Evolutionary conservation across 2,329 filamentous ascomycete species (phyloP).

Genomic region (Endoconidiophora laricicola): DNA sequence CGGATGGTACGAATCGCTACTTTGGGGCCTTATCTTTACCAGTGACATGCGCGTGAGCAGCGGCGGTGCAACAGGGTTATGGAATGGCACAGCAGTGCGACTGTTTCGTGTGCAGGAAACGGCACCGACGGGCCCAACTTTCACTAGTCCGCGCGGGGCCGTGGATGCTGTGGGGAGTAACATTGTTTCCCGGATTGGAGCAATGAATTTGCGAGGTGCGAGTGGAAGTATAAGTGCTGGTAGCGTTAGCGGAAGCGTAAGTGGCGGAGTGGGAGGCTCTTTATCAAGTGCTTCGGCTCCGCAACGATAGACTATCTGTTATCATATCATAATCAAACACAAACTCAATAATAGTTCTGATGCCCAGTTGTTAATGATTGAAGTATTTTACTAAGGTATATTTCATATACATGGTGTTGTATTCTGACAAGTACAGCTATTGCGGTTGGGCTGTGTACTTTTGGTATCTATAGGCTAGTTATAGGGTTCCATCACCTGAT

Average conservation of each 20-base stretch:
- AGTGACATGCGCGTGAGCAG: conserved; percentile 77
- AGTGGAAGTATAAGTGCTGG: conserved; percentile 8
- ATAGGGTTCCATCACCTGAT: too few species aligned
- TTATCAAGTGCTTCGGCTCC: not conserved
- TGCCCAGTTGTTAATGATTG: too few species aligned
- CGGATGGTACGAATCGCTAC: conserved; percentile 87
- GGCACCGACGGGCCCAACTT: conserved; percentile 58
- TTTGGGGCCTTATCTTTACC: conserved; percentile 88
- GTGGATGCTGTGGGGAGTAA: conserved; percentile 88
- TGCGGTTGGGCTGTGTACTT: too few species aligned
- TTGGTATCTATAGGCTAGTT: too few species aligned
- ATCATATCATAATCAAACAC: too few species aligned
- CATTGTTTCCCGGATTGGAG: conserved; percentile 71
- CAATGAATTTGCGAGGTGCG: conserved; percentile 50
- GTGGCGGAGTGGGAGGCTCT: not conserved
- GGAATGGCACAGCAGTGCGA: conserved; percentile 79
- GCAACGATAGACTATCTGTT: too few species aligned
- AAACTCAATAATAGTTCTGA: too few species aligned
- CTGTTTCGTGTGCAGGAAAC: conserved; percentile 83
- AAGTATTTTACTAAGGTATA: too few species aligned
- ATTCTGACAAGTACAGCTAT: too few species aligned
- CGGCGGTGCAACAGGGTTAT: conserved; percentile 57
- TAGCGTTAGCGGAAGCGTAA: not conserved
- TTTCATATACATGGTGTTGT: too few species aligned
- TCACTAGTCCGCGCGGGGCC: conserved; percentile 73